Percentiles rank a stretch among this genome's conserved stretches.
Conservation (phyloP, 352 stramenopile species). For the Globisporangium yorkense region DNA sequence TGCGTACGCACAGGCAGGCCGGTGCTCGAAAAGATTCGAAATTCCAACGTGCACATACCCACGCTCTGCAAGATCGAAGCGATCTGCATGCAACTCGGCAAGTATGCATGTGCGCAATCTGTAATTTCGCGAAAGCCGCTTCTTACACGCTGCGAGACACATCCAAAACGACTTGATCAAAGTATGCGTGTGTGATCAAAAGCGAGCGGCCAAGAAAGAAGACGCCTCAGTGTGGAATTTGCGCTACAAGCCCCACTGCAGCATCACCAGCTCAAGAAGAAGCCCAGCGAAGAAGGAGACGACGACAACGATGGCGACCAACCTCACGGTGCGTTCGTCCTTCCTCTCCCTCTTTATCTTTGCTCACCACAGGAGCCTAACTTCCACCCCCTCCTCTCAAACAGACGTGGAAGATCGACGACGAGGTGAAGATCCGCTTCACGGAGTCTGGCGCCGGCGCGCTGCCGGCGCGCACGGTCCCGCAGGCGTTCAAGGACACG, state of each 20-base stretch:
- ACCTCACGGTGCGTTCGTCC: constrained; percentile 29
- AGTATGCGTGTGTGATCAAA: neutral
- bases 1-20: too few relatives aligned
- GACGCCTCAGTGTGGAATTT: constrained; percentile 36
- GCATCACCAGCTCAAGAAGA: too few relatives aligned
- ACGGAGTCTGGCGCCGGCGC: constrained; percentile 42
- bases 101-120: too few relatives aligned
- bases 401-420: constrained; percentile 84
- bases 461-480: constrained; percentile 37
- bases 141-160: too few relatives aligned
- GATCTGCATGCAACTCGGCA: too few relatives aligned
- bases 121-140: too few relatives aligned
- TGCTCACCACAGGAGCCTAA: constrained; percentile 31
- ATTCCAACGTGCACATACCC: too few relatives aligned
- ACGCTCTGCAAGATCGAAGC: too few relatives aligned
- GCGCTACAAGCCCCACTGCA: constrained; percentile 23
- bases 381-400: neutral
- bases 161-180: too few relatives aligned
- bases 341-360: neutral
- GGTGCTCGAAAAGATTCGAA: too few relatives aligned
- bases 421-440: constrained; percentile 74
- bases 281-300: too few relatives aligned
- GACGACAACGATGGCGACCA: constrained; percentile 4
- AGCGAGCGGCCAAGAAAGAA: neutral
- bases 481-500: constrained; percentile 56